Conservation (phyloP, 371 early-diverging fungal genomes). For the Mortierella sp. region DNA sequence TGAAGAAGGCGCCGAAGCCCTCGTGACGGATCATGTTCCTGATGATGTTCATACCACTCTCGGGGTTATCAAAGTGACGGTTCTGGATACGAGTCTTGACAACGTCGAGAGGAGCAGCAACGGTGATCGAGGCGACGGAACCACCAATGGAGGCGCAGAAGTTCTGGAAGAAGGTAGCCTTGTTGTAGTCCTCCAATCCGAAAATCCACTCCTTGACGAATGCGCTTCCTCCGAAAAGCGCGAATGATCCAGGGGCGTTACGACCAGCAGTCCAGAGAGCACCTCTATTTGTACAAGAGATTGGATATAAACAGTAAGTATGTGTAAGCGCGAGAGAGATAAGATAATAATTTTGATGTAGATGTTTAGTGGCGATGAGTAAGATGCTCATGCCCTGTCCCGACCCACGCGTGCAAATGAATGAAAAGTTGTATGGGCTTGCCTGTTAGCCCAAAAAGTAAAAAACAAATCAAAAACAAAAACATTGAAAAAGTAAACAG, state of each 20-base stretch:
- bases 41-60: slow-evolving; percentile 90
- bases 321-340: not conserved
- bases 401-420: slow-evolving; percentile 1
- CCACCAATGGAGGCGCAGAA: slow-evolving; percentile 97
- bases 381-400: not conserved
- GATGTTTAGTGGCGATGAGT: slow-evolving; percentile 5
- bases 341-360: slow-evolving; percentile 11
- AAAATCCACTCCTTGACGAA: slow-evolving; percentile 95
- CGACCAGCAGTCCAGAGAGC: slow-evolving; percentile 98
- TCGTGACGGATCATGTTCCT: slow-evolving; percentile 91
- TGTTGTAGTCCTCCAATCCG: slow-evolving; percentile 86
- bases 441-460: not conserved
- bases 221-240: slow-evolving; percentile 96
- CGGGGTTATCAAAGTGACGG: slow-evolving; percentile 89
- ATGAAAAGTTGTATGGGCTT: not conserved
- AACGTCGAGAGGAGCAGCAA: slow-evolving; percentile 97
- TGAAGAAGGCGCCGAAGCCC: slow-evolving; percentile 96
- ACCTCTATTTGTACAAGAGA: slow-evolving; percentile 67
- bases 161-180: slow-evolving; percentile 98
- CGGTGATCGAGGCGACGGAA: slow-evolving; percentile 94
- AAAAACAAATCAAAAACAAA: not conserved
- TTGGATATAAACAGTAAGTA: not conserved
- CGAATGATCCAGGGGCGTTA: slow-evolving; percentile 98
- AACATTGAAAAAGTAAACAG: slow-evolving; percentile 1
- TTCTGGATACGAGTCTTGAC: slow-evolving; percentile 99